phyloP scores from a whole-genome alignment of 2,329 filamentous ascomycete species.

The Aspergillus ochraceoroseus region DNA sequence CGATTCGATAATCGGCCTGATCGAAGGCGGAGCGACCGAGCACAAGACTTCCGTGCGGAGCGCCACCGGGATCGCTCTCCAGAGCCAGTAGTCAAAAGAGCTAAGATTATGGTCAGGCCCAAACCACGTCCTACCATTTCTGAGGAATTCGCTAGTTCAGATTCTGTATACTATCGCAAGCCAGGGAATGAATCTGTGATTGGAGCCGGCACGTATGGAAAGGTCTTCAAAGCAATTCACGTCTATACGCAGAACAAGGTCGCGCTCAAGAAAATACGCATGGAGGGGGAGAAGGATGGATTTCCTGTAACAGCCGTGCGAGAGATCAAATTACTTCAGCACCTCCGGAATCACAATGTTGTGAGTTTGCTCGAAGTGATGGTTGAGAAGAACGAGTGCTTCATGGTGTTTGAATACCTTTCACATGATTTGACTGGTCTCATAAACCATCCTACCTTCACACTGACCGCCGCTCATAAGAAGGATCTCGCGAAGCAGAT shows the following conservation, averaged over 20 bases:
- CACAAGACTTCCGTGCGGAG: constrained; percentile 36
- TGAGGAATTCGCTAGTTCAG: constrained; percentile 68
- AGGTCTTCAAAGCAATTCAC: constrained; percentile 89
- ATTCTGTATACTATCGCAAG: constrained; percentile 91
- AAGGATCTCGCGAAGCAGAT: constrained; percentile 91
- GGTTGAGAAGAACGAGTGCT: constrained; percentile 98
- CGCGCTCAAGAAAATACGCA: constrained; percentile 95
- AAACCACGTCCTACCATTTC: constrained; percentile 68
- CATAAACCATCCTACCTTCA: constrained; percentile 89
- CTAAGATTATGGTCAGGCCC: constrained; percentile 62
- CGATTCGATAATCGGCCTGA: constrained; percentile 42
- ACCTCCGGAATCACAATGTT: constrained; percentile 83
- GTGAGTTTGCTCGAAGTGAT: constrained; percentile 91
- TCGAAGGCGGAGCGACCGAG: constrained; percentile 34
- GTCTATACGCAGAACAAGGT: constrained; percentile 71
- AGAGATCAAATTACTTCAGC: constrained; percentile 94
- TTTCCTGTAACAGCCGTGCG: constrained; percentile 95
- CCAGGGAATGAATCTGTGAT: constrained; percentile 97
- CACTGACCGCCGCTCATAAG: constrained; percentile 75
- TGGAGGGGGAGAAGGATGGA: constrained; percentile 99
- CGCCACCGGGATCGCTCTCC: constrained; percentile 48
- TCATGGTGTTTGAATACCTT: constrained; percentile 99
- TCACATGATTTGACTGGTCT: constrained; percentile 93
- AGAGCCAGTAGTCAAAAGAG: constrained; percentile 51
- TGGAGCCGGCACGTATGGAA: constrained; percentile 89